Evolutionary conservation across 2,329 filamentous ascomycete genomes (phyloP).

Genomic region (Monascus ruber): DNA sequence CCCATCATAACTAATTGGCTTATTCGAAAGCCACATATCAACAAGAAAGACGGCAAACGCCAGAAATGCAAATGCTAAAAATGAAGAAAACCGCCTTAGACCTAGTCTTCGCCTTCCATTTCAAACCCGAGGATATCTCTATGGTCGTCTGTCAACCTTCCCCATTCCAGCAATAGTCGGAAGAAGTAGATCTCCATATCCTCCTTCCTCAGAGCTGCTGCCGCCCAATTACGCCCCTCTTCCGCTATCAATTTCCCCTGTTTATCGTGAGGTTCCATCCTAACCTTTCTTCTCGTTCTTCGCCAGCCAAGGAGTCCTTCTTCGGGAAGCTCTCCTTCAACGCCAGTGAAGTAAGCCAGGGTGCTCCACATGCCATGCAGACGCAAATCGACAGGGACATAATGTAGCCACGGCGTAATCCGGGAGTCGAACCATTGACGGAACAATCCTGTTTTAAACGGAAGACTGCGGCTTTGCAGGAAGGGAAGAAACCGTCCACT

Average conservation of each 20-base stretch:
- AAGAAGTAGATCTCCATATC: slow-evolving; percentile 79
- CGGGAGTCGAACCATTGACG: slow-evolving; percentile 69
- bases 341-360: slow-evolving; percentile 60
- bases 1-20: too few relatives aligned
- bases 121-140: slow-evolving; percentile 38
- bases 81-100: too few relatives aligned
- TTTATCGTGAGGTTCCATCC: slow-evolving; percentile 37
- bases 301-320: not conserved
- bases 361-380: slow-evolving; percentile 64
- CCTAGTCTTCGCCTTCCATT: slow-evolving; percentile 4
- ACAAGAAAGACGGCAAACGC: not conserved
- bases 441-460: slow-evolving; percentile 61
- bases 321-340: slow-evolving; percentile 21
- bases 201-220: slow-evolving; percentile 51
- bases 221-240: slow-evolving; percentile 54
- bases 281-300: slow-evolving; percentile 27
- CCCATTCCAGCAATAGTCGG: slow-evolving; percentile 67
- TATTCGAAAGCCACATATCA: too few relatives aligned
- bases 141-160: slow-evolving; percentile 52
- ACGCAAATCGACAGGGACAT: slow-evolving; percentile 63
- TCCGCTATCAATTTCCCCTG: slow-evolving; percentile 57
- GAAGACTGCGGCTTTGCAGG: slow-evolving; percentile 54
- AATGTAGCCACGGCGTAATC: slow-evolving; percentile 66
- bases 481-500: slow-evolving; percentile 55
- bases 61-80: slow-evolving; percentile 1